Evolutionary conservation across 257 asterid genomes (phyloP).

Genomic region (Echium plantagineum): DNA sequence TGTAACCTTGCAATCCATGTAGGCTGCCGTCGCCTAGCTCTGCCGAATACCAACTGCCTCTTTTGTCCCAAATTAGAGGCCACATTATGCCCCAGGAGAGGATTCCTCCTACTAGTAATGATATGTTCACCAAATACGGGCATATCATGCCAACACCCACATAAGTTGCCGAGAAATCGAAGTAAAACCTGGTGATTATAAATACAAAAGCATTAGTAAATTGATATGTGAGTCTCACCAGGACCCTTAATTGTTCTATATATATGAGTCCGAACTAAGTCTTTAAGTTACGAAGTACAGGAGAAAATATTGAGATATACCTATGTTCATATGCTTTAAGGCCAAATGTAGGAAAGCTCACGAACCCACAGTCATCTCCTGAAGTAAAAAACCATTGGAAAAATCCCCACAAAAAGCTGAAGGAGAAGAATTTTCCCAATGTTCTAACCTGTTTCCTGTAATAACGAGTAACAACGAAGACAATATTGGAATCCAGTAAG

Average conservation of each 20-base stretch:
- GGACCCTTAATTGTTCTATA: too few relatives aligned
- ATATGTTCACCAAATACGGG: constrained; percentile 71
- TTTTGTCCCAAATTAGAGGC: constrained; percentile 61
- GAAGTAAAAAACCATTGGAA: constrained; percentile 95
- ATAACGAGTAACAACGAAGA: constrained; percentile 1
- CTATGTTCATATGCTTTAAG: constrained; percentile 67
- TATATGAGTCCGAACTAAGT: too few relatives aligned
- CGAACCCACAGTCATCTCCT: constrained; percentile 78
- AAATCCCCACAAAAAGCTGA: constrained; percentile 95
- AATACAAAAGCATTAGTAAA: neutral
- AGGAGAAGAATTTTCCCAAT: constrained; percentile 77
- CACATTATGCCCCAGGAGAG: constrained; percentile 97
- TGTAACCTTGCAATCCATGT: constrained; percentile 87
- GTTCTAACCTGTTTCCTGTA: constrained; percentile 79
- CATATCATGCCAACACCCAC: constrained; percentile 99
- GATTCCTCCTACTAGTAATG: constrained; percentile 75
- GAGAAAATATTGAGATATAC: constrained; percentile 11
- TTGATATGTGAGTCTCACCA: neutral
- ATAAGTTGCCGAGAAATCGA: constrained; percentile 87
- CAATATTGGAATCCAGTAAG: constrained; percentile 2
- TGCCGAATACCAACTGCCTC: constrained; percentile 76
- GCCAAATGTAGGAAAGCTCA: constrained; percentile 73
- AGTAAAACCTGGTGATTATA: constrained; percentile 53
- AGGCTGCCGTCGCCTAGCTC: constrained; percentile 28
- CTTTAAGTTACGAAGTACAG: neutral